Conservation (phyloP, 2,329 filamentous ascomycete species). For the Chlorencoelia australis region DNA sequence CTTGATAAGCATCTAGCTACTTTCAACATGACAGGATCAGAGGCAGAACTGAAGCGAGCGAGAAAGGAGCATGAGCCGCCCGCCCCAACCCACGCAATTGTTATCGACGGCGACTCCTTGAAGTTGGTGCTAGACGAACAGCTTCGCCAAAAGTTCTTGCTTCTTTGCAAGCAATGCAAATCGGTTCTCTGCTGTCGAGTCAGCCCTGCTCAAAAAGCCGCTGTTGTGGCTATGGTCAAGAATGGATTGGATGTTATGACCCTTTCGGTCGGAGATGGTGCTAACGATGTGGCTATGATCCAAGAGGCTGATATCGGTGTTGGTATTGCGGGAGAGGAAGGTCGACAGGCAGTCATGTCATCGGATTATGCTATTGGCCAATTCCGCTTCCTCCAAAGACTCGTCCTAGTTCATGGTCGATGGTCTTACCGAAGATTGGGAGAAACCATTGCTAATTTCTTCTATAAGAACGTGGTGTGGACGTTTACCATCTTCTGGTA, state of each 20-base stretch:
- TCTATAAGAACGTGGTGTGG: slow-evolving; percentile 99
- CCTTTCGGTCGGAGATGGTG: slow-evolving; percentile 83
- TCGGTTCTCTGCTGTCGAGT: slow-evolving; percentile 96
- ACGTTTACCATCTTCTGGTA: slow-evolving; percentile 96
- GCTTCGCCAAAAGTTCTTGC: slow-evolving; percentile 82
- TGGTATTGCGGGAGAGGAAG: slow-evolving; percentile 87
- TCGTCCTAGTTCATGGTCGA: slow-evolving; percentile 82
- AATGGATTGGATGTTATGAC: slow-evolving; percentile 93
- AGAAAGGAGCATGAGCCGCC: slow-evolving; percentile 79
- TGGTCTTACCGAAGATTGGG: slow-evolving; percentile 94
- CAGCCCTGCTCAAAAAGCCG: slow-evolving; percentile 90
- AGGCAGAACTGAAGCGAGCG: slow-evolving; percentile 73
- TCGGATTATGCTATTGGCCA: slow-evolving; percentile 93
- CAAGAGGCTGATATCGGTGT: slow-evolving; percentile 96
- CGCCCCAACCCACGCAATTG: slow-evolving; percentile 76
- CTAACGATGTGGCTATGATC: slow-evolving; percentile 97
- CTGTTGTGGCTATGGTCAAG: slow-evolving; percentile 95
- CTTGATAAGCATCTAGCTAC: slow-evolving; percentile 62
- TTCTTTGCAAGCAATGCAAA: slow-evolving; percentile 94
- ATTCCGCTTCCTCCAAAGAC: slow-evolving; percentile 76
- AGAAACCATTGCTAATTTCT: slow-evolving; percentile 96
- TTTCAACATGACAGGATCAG: slow-evolving; percentile 74
- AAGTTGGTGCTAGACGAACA: slow-evolving; percentile 75
- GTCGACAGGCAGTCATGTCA: slow-evolving; percentile 88
- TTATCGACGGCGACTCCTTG: slow-evolving; percentile 91